Conservation (phyloP, 805 yeast species). For the Lipomyces chichibuensis region DNA sequence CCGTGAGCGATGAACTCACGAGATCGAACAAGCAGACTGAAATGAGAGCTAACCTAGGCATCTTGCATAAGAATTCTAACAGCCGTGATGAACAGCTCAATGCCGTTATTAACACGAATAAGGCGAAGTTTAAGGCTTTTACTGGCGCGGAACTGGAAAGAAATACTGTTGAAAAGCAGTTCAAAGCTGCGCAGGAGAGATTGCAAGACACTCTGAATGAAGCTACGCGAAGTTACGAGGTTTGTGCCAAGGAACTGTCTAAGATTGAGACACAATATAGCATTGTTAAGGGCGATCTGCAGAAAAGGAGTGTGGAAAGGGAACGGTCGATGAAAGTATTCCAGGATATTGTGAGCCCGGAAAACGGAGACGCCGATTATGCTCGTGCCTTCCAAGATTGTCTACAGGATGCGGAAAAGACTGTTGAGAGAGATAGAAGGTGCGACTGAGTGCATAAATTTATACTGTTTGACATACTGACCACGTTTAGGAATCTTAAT, state of each 20-base stretch:
- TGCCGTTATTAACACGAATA: conserved; percentile 41
- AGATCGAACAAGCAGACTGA: conserved; percentile 62
- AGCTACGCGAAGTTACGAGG: conserved; percentile 18
- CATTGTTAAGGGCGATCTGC: conserved; percentile 30
- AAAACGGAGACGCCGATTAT: conserved; percentile 46
- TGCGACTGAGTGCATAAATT: conserved; percentile 22
- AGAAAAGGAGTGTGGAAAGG: conserved; percentile 8
- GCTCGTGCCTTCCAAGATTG: conserved; percentile 32
- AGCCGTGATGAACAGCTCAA: conserved; percentile 43
- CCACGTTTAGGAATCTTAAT: conserved; percentile 45
- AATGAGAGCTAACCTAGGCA: conserved; percentile 55
- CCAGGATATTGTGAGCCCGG: conserved; percentile 4
- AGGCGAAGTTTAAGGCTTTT: conserved; percentile 36
- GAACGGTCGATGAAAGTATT: conserved; percentile 2
- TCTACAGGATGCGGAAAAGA: conserved; percentile 1
- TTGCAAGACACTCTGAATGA: conserved; percentile 35
- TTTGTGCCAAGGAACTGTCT: conserved; percentile 35
- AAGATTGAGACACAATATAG: conserved; percentile 33
- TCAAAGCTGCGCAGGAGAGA: conserved; percentile 36
- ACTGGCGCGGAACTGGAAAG: conserved; percentile 34
- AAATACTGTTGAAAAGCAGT: conserved; percentile 27
- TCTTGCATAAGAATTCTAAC: conserved; percentile 49
- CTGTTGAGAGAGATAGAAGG: conserved; percentile 30
- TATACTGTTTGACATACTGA: conserved; percentile 33
- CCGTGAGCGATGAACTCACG: conserved; percentile 54